Evolutionary conservation across 805 yeast species (phyloP), one percentile per base, ranked within the genome.

Genomic region (Ogataea ganodermae): DNA sequence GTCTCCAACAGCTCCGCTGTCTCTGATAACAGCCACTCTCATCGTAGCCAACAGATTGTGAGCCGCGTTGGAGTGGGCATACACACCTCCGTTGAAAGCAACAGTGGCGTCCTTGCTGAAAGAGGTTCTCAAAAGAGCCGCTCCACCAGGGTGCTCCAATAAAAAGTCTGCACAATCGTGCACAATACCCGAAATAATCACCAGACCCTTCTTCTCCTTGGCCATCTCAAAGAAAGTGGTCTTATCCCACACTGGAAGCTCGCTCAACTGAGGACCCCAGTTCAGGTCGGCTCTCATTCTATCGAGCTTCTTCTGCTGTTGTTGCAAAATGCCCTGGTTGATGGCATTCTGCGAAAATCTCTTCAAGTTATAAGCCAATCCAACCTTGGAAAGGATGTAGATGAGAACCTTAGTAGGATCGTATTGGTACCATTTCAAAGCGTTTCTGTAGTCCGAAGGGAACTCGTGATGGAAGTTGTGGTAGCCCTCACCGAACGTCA

Each of bases 401-500:
- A 86, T 85, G 44, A 76, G 58, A 40, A 79, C 60, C 70, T 86
- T 86, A 42, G 94, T 86, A 56, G 95, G 95, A 66, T 87, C 95
- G 63, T 81, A 86, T 75, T 86, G 92, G 74, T 83, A 86, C 94
- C 94, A 86, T 65, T 81, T 84, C 63, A 86, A 76, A 30, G 94
- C 94, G 64, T 86, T 86, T 78, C 95, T 81, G 78, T 86, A 87
- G 71, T 87, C 95, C 16, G 88, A 79, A 60, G 95, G 94, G 78
- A 86, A 87, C 73, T 86, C 95, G 67, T 87, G 95, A 68, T 87
- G 95, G 81, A 86, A 87, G 71, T 87, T 87, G 63, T 87, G 94
- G 75, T 86, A 86, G 53, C 95, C 95, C 71, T 87, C 95, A 68
- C 95, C 95, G 61, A 86, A 86, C 0, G 95, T 87, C 49, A 86